Base-by-base conservation (phyloP, 805 yeast genomes). In the Ogataea thermomethanolica region DNA sequence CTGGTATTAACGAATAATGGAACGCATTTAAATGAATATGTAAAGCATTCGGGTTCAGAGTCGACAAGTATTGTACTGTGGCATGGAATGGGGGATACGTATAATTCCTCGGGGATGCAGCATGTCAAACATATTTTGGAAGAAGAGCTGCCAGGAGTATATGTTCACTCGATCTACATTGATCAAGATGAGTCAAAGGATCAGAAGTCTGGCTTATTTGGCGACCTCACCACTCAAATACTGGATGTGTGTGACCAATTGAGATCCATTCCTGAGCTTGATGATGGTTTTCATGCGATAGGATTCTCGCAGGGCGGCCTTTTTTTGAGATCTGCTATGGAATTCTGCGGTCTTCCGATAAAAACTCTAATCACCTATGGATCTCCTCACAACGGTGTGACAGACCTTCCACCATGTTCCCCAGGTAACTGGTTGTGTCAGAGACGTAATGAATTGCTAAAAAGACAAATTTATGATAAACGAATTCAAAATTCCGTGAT, bases 291-390 rank as follows among this genome's bases (percentile, higher is more conserved):
- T 54, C 81, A 83, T 56, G 85, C 81, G 5, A 69, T 85, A 29
- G 95, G 95, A 5, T 80, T 82, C 49, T 83, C 91, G 0, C 95
- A 85, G 56, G 95, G 95, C 29, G 95, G 95, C 0, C 60, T 85
- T n/a, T 79, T 85, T 45, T 62, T 83, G n/a, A 62, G 95, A 33
- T 81, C 81, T 5, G 71, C 81, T 22, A 66, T 77, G 22, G 83
- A 86, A 54, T 59, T 73, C 17, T 85, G 91, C 59, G 70, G 64
- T 21, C 33, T 64, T 9, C 59, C 66, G 3, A 66, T 82, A 2
- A 59, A 71, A 36, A 78, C 69, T 23, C 62, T 85, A 34, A 64
- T 85, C 10, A 83, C 95, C 0, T 83, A 81, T 61, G 95, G 95
- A 0, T 78, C 88, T 1, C 95, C 95, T 0, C 95, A 85, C 53